Conservation (phyloP, 306 rosid genomes). For the Rosa persica region DNA sequence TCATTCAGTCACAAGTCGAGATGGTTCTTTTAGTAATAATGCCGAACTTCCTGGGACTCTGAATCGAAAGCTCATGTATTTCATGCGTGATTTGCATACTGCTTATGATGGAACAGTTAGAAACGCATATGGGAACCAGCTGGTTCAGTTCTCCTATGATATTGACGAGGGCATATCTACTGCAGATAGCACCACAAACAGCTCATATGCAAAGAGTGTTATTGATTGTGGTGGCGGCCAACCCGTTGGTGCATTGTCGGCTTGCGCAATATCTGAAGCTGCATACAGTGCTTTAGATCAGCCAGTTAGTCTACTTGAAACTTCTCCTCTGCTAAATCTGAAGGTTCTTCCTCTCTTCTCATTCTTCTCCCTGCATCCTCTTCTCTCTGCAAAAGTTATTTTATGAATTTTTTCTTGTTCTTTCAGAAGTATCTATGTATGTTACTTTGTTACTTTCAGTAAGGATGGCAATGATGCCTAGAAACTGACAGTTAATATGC, state of each 20-base stretch:
- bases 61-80: slow-evolving; percentile 74
- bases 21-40: slow-evolving; percentile 86
- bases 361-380: not conserved
- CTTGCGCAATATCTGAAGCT: slow-evolving; percentile 95
- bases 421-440: not conserved
- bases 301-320: slow-evolving; percentile 87
- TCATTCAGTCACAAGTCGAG: slow-evolving; percentile 88
- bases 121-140: slow-evolving; percentile 75
- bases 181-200: slow-evolving; percentile 12
- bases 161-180: slow-evolving; percentile 30
- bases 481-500: not conserved
- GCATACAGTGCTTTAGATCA: slow-evolving; percentile 98
- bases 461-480: not conserved
- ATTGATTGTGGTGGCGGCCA: slow-evolving; percentile 42
- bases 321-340: slow-evolving; percentile 86
- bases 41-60: slow-evolving; percentile 96
- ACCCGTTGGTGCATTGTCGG: slow-evolving; percentile 89
- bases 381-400: not conserved
- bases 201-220: slow-evolving; percentile 16
- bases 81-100: slow-evolving; percentile 77
- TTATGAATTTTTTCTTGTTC: not conserved
- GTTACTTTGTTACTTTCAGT: not conserved
- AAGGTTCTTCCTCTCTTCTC: slow-evolving; percentile 44
- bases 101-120: slow-evolving; percentile 96
- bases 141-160: slow-evolving; percentile 69